Evolutionary conservation across 2,329 filamentous ascomycete species (phyloP).

Genomic region (Arthrobotrys pseudoclavata): DNA sequence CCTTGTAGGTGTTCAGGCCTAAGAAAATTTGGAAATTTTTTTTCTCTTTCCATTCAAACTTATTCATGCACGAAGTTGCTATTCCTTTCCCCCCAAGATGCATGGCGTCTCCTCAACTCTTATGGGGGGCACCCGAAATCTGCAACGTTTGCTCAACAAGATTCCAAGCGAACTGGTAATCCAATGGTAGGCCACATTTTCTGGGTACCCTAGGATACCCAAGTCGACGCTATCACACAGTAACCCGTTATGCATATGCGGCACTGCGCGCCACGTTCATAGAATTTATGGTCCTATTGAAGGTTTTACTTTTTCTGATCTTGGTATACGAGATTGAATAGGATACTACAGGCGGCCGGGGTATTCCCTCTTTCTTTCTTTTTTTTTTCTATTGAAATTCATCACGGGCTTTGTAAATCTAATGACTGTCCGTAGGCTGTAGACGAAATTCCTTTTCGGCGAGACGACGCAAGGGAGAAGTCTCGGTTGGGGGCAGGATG

Average conservation of each 20-base stretch:
- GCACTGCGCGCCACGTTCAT: slow-evolving; percentile 52
- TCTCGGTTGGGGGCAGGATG: slow-evolving; percentile 10
- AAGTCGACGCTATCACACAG: slow-evolving; percentile 49
- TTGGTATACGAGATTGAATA: slow-evolving; percentile 47
- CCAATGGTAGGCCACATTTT: slow-evolving; percentile 42
- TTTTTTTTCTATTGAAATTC: slow-evolving; percentile 14
- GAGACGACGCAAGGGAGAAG: slow-evolving; percentile 41
- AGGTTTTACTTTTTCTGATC: slow-evolving; percentile 41
- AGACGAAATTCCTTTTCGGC: slow-evolving; percentile 48
- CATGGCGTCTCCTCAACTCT: slow-evolving; percentile 48
- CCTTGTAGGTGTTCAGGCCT: slow-evolving; percentile 26
- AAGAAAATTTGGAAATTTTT: slow-evolving; percentile 35
- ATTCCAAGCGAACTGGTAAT: slow-evolving; percentile 55
- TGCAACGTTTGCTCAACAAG: slow-evolving; percentile 57
- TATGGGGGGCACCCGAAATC: slow-evolving; percentile 52
- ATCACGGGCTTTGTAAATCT: slow-evolving; percentile 31
- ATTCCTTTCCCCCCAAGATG: slow-evolving; percentile 49
- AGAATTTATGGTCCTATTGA: slow-evolving; percentile 37
- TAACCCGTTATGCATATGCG: slow-evolving; percentile 60
- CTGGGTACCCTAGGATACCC: slow-evolving; percentile 47
- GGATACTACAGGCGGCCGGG: slow-evolving; percentile 44
- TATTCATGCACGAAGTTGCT: slow-evolving; percentile 51
- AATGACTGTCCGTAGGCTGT: slow-evolving; percentile 32
- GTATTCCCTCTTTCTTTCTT: slow-evolving; percentile 1
- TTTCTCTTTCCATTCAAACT: slow-evolving; percentile 15